Conservation (phyloP, 202 grass and related monocot species). For the Panicum hallii region DNA sequence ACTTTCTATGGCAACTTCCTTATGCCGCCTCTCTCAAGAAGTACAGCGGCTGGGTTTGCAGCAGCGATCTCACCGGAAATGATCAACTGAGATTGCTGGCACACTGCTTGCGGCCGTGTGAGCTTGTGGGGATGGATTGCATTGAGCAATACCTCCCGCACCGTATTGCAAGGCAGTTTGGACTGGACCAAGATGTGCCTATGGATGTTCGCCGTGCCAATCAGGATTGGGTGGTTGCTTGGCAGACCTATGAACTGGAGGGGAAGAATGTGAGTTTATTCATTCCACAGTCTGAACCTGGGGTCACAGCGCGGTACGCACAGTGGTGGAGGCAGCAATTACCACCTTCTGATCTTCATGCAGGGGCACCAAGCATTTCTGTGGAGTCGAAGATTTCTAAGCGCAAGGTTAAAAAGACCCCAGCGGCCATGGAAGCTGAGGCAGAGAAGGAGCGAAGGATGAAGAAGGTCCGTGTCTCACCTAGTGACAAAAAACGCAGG, state of each 20-base stretch:
- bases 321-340: conserved; percentile 80
- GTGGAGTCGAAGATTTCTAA: conserved; percentile 45
- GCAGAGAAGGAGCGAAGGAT: conserved; percentile 64
- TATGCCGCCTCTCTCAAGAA: conserved; percentile 45
- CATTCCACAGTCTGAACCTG: conserved; percentile 68
- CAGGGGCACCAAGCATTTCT: conserved; percentile 1
- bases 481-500: conserved; percentile 71
- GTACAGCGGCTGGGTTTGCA: conserved; percentile 50
- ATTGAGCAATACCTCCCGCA: conserved; percentile 91
- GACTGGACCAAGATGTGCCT: conserved; percentile 92
- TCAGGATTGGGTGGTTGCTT: conserved; percentile 64
- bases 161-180: conserved; percentile 89
- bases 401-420: conserved; percentile 56
- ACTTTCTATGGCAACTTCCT: conserved; percentile 66
- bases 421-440: conserved; percentile 53
- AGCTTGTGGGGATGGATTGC: conserved; percentile 81
- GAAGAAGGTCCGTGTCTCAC: conserved; percentile 60
- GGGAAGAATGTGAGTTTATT: conserved; percentile 68
- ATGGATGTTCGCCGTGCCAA: conserved; percentile 56
- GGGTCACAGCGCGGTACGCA: conserved; percentile 56
- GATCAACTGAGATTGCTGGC: conserved; percentile 61
- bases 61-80: conserved; percentile 51
- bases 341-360: conserved; percentile 44
- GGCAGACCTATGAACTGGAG: conserved; percentile 74
- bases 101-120: conserved; percentile 65